Evolutionary conservation across 2,329 filamentous ascomycete species (phyloP).

Genomic region (Trichoderma brevicompactum): DNA sequence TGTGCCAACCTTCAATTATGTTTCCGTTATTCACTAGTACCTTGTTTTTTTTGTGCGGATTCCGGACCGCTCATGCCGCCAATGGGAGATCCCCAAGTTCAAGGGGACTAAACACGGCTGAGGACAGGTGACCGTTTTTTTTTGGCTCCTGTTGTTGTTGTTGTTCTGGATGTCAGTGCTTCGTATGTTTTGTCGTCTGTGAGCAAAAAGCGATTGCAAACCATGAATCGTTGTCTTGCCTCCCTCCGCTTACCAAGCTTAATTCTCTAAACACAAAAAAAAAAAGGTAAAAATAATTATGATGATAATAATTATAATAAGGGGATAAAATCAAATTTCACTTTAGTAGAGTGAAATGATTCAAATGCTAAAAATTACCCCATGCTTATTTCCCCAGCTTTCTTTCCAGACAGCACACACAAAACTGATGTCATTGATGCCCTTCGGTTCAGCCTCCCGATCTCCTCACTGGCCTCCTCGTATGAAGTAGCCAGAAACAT

Average conservation of each 20-base stretch:
- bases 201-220: too few species aligned
- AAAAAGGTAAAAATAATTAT: neutral
- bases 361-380: neutral
- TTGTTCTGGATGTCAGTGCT: neutral
- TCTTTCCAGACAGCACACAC: neutral
- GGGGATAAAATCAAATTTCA: too few species aligned
- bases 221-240: neutral
- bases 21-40: neutral
- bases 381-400: neutral
- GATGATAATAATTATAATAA: too few species aligned
- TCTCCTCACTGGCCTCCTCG: neutral
- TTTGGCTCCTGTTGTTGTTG: neutral
- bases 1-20: neutral
- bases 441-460: neutral
- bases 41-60: too few species aligned
- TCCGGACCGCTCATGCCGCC: conserved; percentile 6
- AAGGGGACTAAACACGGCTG: too few species aligned
- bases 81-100: too few species aligned
- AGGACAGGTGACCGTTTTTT: too few species aligned
- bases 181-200: neutral
- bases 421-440: conserved; percentile 19
- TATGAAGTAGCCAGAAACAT: neutral
- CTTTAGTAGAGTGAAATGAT: too few species aligned
- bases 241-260: neutral
- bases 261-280: neutral